Evolutionary conservation across 306 rosid species (phyloP).

Genomic region (Medicago ruthenica): DNA sequence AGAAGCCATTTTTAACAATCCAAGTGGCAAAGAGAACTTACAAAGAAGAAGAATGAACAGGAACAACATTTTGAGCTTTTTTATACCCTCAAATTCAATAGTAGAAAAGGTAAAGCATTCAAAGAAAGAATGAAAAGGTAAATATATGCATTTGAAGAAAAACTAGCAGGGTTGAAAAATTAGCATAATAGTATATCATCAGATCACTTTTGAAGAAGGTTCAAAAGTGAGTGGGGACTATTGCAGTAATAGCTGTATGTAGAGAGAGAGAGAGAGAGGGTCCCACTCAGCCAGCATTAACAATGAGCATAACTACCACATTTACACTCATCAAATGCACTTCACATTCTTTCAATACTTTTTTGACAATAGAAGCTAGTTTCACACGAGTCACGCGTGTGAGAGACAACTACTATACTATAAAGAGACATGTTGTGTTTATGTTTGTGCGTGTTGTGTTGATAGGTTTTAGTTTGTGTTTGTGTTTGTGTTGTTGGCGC

Average conservation of each 20-base stretch:
- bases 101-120: conserved; percentile 4
- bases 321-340: conserved; percentile 43
- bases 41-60: conserved; percentile 47
- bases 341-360: not conserved
- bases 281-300: conserved; percentile 48
- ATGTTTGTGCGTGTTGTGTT: not conserved
- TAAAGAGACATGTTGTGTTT: not conserved
- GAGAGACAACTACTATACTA: not conserved
- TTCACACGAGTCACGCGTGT: conserved; percentile 53
- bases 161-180: conserved; percentile 15
- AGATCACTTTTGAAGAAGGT: conserved; percentile 48
- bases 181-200: conserved; percentile 46
- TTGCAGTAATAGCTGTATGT: conserved; percentile 67
- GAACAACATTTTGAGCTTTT: conserved; percentile 22
- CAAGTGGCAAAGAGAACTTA: conserved; percentile 48
- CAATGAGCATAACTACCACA: conserved; percentile 51
- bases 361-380: not conserved
- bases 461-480: no score
- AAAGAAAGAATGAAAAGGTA: conserved; percentile 34
- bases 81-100: conserved; percentile 45
- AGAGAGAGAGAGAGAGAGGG: conserved; percentile 35
- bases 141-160: conserved; percentile 20
- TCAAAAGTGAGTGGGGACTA: conserved; percentile 67
- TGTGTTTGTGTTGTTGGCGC: conserved; percentile 43
- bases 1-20: not conserved